A percentile compares a stretch with the other conserved stretches of the same genome.
Conservation (phyloP, 495 filamentous ascomycete species). For the Penicillium daleae region DNA sequence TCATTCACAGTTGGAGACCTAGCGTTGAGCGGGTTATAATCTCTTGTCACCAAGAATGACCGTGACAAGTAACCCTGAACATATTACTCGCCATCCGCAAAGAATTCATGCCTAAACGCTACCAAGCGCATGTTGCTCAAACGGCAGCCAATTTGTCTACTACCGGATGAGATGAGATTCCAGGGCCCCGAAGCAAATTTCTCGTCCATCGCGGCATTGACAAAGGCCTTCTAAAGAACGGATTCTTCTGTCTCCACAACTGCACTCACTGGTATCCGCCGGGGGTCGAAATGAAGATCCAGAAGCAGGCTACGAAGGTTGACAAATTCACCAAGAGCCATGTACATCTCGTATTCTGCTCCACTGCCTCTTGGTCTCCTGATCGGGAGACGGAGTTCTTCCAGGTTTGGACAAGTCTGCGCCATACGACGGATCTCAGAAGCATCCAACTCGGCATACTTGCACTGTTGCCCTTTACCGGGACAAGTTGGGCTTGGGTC, state of each 20-base stretch:
- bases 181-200: slow-evolving; percentile 14
- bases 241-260: neutral
- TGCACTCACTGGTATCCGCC: neutral
- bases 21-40: neutral
- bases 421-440: neutral
- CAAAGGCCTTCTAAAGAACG: neutral
- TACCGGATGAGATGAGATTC: slow-evolving; percentile 3
- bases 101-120: neutral
- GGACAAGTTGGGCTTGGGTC: neutral
- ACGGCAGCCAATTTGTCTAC: neutral
- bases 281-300: slow-evolving; percentile 14
- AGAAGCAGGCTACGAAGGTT: slow-evolving; percentile 12
- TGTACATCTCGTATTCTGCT: slow-evolving; percentile 11
- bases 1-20: neutral
- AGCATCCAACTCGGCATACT: slow-evolving; percentile 3
- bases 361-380: slow-evolving; percentile 1
- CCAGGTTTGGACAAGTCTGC: slow-evolving; percentile 11
- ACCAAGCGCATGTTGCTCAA: neutral
- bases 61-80: neutral
- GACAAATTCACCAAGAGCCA: slow-evolving; percentile 1
- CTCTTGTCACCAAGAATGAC: slow-evolving; percentile 1
- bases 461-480: neutral
- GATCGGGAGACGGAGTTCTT: slow-evolving; percentile 6
- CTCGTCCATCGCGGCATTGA: slow-evolving; percentile 15
- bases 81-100: neutral